Percentiles rank a stretch among this genome's conserved stretches.
phyloP scores from a whole-genome alignment of 192 early-diverging fungal genomes.

The Backusella westeae region DNA sequence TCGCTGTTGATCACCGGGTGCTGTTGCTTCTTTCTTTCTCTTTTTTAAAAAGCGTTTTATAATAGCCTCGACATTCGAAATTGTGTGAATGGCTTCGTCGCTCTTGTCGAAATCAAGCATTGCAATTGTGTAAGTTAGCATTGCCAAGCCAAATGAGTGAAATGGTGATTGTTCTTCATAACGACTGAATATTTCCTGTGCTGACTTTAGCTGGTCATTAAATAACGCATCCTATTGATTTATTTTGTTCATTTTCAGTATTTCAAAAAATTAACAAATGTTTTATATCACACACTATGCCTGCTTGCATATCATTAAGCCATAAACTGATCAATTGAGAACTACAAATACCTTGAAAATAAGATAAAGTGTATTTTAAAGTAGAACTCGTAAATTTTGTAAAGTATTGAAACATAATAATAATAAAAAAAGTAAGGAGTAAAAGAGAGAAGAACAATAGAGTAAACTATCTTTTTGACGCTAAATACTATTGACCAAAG shows the following conservation, averaged over 20 bases:
- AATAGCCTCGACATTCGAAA: slow-evolving; percentile 18
- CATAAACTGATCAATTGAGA: not conserved
- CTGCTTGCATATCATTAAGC: slow-evolving; percentile 12
- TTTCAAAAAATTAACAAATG: not conserved
- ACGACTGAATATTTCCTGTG: slow-evolving; percentile 25
- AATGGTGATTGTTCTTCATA: slow-evolving; percentile 27
- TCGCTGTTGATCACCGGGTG: not conserved
- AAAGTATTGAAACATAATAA: slow-evolving; percentile 6
- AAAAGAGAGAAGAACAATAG: not conserved
- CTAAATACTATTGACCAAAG: not conserved
- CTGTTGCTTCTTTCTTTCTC: not conserved
- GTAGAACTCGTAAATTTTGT: slow-evolving; percentile 1
- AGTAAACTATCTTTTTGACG: not conserved
- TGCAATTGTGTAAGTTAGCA: slow-evolving; percentile 33
- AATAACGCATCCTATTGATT: slow-evolving; percentile 31
- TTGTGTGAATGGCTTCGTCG: slow-evolving; percentile 17
- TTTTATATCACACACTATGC: not conserved
- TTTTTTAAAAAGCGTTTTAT: slow-evolving; percentile 7
- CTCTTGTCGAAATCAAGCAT: slow-evolving; percentile 26
- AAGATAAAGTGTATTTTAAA: slow-evolving; percentile 6
- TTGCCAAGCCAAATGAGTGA: slow-evolving; percentile 35
- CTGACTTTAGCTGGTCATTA: slow-evolving; percentile 30
- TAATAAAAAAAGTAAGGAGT: not conserved
- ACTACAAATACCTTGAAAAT: not conserved
- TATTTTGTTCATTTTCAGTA: not conserved